These are phyloP conservation scores for Verruconis gallopava DNA, from an alignment of 2,329 filamentous ascomycete species.

Conservation along the genomic window DNA sequence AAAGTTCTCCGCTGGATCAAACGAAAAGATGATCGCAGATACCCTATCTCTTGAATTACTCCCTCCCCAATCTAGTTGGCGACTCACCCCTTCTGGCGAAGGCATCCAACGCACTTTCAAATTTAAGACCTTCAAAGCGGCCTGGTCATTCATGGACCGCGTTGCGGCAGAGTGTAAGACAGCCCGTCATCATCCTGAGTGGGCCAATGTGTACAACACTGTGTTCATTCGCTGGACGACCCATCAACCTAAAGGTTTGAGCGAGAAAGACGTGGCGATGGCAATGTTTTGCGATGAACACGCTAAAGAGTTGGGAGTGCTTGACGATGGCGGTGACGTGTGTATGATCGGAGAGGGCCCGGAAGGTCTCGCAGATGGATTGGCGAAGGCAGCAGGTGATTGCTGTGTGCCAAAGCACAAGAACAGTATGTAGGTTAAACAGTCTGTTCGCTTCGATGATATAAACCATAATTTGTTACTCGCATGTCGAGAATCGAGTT, in stretches of 20 bases:
- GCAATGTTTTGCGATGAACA: conserved; percentile 9
- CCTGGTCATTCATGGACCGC: conserved; percentile 10
- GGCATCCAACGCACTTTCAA: conserved; percentile 7
- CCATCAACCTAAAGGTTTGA: conserved; percentile 8
- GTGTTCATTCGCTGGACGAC: conserved; percentile 11
- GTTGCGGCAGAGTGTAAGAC: conserved; percentile 8
- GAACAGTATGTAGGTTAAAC: too few species aligned
- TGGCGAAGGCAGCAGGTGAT: conserved; percentile 7
- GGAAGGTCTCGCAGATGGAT: conserved; percentile 2
- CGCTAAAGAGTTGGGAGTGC: conserved; percentile 7
- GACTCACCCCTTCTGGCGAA: not conserved
- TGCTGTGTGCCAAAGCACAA: conserved; percentile 10
- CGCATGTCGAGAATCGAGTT: too few species aligned
- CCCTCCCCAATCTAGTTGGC: conserved; percentile 1
- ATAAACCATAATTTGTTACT: too few species aligned
- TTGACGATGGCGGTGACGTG: not conserved
- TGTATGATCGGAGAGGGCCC: not conserved
- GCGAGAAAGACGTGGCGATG: conserved; percentile 10
- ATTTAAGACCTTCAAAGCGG: conserved; percentile 12
- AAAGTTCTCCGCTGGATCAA: not conserved
- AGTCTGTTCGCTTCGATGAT: too few species aligned
- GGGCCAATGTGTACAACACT: conserved; percentile 11
- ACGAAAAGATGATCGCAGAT: not conserved
- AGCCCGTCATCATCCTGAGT: conserved; percentile 11
- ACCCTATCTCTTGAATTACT: conserved; percentile 1